phyloP scores from a whole-genome alignment of 2,329 filamentous ascomycete genomes.

The Neopestalotiopsis rosae region DNA sequence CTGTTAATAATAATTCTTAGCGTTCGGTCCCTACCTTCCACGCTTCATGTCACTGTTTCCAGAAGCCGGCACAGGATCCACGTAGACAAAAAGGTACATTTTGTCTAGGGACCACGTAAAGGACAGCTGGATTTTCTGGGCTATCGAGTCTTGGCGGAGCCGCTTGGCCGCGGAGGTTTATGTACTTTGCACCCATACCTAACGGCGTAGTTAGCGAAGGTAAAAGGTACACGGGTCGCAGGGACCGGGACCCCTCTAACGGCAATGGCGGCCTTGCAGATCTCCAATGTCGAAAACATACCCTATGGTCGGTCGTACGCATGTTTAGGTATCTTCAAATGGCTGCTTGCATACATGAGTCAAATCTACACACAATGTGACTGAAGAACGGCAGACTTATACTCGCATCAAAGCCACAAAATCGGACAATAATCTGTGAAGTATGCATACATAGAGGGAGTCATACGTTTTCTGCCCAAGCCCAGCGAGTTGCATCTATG shows the following conservation, averaged over 20 bases:
- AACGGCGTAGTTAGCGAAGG: not conserved
- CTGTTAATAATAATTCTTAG: not conserved
- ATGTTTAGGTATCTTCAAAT: not conserved
- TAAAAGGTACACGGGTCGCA: not conserved
- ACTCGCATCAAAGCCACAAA: too few species aligned
- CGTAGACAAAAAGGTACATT: not conserved
- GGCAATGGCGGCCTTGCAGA: not conserved
- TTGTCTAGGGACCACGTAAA: conserved; percentile 7
- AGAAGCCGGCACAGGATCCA: conserved; percentile 2
- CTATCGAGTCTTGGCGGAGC: not conserved
- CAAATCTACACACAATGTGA: not conserved
- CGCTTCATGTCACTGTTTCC: not conserved
- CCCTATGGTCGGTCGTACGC: too few species aligned
- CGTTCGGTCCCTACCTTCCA: not conserved
- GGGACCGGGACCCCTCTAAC: not conserved
- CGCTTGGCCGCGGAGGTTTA: not conserved
- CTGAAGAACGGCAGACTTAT: too few species aligned
- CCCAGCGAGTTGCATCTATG: too few species aligned
- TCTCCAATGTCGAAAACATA: not conserved
- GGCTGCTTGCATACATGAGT: not conserved
- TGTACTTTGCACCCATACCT: too few species aligned
- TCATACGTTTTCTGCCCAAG: too few species aligned
- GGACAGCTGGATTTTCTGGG: conserved; percentile 16
- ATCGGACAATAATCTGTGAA: too few species aligned
- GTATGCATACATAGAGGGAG: too few species aligned